A percentile compares a stretch with the other conserved stretches of the same genome.
Conservation (phyloP, 768 basidiomycete genomes). For the Boletellus sp. region DNA sequence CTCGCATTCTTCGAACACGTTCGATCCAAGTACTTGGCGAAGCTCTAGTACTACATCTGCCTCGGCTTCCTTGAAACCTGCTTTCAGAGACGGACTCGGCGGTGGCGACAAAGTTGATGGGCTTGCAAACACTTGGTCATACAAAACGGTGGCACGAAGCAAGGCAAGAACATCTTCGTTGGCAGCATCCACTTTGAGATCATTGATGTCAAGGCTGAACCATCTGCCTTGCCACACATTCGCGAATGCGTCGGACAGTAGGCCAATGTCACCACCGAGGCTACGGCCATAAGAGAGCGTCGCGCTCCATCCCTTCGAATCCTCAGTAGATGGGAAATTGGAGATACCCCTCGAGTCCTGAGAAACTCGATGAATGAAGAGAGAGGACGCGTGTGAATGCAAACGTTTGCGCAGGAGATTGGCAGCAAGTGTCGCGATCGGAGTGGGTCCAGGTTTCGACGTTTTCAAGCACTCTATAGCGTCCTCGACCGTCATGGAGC, state of each 20-base stretch:
- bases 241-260: slow-evolving; percentile 55
- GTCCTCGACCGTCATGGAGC: slow-evolving; percentile 48
- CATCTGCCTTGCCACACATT: slow-evolving; percentile 47
- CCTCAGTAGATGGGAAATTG: slow-evolving; percentile 20
- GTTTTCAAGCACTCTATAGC: slow-evolving; percentile 41
- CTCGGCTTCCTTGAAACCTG: neutral
- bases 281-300: slow-evolving; percentile 59
- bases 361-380: slow-evolving; percentile 51
- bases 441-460: slow-evolving; percentile 25
- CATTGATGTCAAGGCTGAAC: slow-evolving; percentile 26
- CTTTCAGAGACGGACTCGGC: slow-evolving; percentile 45
- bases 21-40: slow-evolving; percentile 52
- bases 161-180: slow-evolving; percentile 51
- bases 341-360: slow-evolving; percentile 14
- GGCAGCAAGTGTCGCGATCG: slow-evolving; percentile 50
- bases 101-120: slow-evolving; percentile 53
- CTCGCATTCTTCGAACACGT: slow-evolving; percentile 39
- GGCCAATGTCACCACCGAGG: slow-evolving; percentile 55
- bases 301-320: slow-evolving; percentile 38
- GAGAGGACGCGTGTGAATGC: slow-evolving; percentile 45
- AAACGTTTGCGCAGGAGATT: slow-evolving; percentile 50
- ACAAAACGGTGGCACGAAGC: slow-evolving; percentile 57
- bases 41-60: slow-evolving; percentile 44
- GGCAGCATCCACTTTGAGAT: slow-evolving; percentile 26
- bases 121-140: slow-evolving; percentile 54